These are phyloP conservation scores for Paspalum vaginatum DNA, from an alignment of 176 grass and related monocot genomes.

Conservation along the genomic window DNA sequence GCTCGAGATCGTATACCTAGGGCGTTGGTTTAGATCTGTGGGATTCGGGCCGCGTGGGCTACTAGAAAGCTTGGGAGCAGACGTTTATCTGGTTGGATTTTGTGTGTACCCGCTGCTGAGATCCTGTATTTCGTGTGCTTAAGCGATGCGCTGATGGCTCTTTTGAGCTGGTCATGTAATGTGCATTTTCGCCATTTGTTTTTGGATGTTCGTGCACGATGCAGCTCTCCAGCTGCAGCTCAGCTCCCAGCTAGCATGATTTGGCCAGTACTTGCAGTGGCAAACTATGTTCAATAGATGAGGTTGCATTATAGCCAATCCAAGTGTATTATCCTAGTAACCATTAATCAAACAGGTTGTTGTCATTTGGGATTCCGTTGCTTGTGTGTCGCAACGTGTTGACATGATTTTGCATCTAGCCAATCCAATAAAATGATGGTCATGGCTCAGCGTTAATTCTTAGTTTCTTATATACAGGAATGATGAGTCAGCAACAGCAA, in stretches of 20 bases:
- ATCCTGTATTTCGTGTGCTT: neutral
- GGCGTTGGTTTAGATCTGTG: constrained; percentile 40
- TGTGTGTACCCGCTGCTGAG: neutral
- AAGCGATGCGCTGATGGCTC: neutral
- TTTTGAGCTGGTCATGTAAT: neutral
- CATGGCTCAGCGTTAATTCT: neutral
- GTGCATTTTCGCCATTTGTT: neutral
- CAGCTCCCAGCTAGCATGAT: neutral
- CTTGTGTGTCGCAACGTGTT: neutral
- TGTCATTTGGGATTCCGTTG: neutral
- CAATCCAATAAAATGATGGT: neutral
- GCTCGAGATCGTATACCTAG: neutral
- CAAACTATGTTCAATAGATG: neutral
- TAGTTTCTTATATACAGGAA: constrained; percentile 36
- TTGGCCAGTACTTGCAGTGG: neutral
- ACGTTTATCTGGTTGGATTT: neutral
- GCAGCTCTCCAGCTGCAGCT: neutral
- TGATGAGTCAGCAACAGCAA: constrained; percentile 82
- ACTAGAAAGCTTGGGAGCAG: neutral
- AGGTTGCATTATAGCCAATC: constrained; percentile 7
- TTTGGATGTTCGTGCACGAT: neutral
- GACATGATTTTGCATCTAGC: neutral
- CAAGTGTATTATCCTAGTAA: neutral
- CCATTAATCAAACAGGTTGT: too few relatives aligned
- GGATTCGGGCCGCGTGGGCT: constrained; percentile 11